Evolutionary conservation across 345 rosid species (phyloP), one percentile per base, ranked within the genome.

Genomic region (Ailanthus altissimus): DNA sequence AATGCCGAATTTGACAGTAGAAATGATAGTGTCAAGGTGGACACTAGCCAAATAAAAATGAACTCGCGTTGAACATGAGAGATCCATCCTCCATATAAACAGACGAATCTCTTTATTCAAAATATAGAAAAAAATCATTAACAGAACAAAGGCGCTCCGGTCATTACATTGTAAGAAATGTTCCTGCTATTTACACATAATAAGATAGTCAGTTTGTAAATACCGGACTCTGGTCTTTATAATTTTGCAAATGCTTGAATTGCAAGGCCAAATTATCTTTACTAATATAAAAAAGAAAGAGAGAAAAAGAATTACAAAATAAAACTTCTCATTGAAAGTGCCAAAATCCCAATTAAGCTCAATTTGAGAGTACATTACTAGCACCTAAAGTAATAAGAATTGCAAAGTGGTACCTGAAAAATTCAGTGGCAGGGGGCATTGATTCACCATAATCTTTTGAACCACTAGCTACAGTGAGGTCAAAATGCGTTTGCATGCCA

Each of bases 401-500:
- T 46, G 36, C 43, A 67, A 47, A 57, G 65, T 14, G 46, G 18
- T 28, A 90, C 91, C 91, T 84, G 86, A 90, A 88, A 62, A 90
- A 0, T 76, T 91, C 96, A 0, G 91, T 88, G 67, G 87, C 78
- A 40, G 81, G 62, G 26, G 96, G 90, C 94, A 84, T 86, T 70
- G 88, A 51, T 78, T 90, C 91, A 15, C 72, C 88, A 76, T 86
- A 88, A 23, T 74, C 79, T 78, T 79, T 81, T 38, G 87, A 81
- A 50, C 90, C 93, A 81, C 91, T 85, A 59, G 88, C 82, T 4
- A 82, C 87, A 28, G 89, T 88, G 59, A 94, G 82, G 70, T 92
- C 94, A 83, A 94, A 83, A 86, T 94, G 90, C 5, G 93, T 86
- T 79, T 89, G 87, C 68, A 79, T 81, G 57, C 97, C 83, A 7